Percentiles rank a stretch among this genome's conserved stretches.
Conservation (phyloP, 805 yeast genomes). For the Teunomyces stri region DNA sequence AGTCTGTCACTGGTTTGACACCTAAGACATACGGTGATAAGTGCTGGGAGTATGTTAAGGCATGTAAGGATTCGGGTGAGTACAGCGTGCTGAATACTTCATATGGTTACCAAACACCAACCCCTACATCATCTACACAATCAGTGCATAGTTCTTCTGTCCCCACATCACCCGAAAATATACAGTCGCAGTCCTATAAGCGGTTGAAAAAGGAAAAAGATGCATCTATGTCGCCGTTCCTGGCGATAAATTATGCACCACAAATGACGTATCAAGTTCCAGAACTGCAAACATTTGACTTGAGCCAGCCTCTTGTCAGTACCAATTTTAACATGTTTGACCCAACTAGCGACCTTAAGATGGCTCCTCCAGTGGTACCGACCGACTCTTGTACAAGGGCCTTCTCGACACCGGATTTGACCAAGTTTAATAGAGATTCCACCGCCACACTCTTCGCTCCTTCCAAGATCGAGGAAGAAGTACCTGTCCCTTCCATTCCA, state of each 20-base stretch:
- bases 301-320: slow-evolving; percentile 9
- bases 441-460: slow-evolving; percentile 11
- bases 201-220: slow-evolving; percentile 11
- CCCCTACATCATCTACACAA: slow-evolving; percentile 6
- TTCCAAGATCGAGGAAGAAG: slow-evolving; percentile 4
- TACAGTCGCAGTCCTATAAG: slow-evolving; percentile 11
- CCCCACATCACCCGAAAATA: slow-evolving; percentile 12
- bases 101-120: slow-evolving; percentile 10
- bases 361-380: neutral
- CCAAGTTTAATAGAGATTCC: slow-evolving; percentile 5
- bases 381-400: slow-evolving; percentile 9
- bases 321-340: slow-evolving; percentile 12
- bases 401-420: slow-evolving; percentile 18
- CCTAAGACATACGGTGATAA: slow-evolving; percentile 88
- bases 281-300: slow-evolving; percentile 12
- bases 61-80: slow-evolving; percentile 19
- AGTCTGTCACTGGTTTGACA: slow-evolving; percentile 80
- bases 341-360: neutral
- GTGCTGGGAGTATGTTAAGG: slow-evolving; percentile 52
- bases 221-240: slow-evolving; percentile 3
- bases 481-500: neutral
- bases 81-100: slow-evolving; percentile 1
- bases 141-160: slow-evolving; percentile 6
- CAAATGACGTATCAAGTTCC: slow-evolving; percentile 8
- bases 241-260: slow-evolving; percentile 6